These are phyloP conservation scores for Huntiella decipiens DNA, from an alignment of 2,329 filamentous ascomycete genomes.

Conservation along the genomic window DNA sequence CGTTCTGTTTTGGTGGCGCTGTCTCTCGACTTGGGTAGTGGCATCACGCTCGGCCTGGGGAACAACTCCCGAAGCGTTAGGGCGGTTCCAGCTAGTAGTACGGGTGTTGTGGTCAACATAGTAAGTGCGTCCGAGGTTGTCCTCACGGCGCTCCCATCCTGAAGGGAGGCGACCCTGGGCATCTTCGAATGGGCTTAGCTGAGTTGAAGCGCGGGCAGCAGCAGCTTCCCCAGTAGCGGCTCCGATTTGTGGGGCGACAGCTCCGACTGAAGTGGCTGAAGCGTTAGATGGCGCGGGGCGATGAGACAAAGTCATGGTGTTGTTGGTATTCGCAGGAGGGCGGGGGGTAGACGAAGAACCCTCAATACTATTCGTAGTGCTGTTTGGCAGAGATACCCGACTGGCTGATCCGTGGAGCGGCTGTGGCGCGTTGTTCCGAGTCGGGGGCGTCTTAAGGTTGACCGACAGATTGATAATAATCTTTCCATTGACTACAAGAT, in stretches of 20 bases:
- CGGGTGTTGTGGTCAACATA: conserved; percentile 97
- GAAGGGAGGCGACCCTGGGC: conserved; percentile 79
- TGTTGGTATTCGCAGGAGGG: conserved; percentile 22
- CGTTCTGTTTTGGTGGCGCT: conserved; percentile 87
- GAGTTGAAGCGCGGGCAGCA: conserved; percentile 14
- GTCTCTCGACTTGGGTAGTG: conserved; percentile 79
- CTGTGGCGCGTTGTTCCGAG: conserved; percentile 20
- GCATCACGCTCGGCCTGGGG: conserved; percentile 64
- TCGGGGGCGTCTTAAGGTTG: conserved; percentile 56
- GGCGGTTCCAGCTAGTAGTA: conserved; percentile 90
- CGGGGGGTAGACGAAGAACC: conserved; percentile 24
- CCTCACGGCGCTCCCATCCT: conserved; percentile 90
- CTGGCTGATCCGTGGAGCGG: conserved; percentile 17
- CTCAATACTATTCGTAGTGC: conserved; percentile 16
- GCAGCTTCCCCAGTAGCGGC: conserved; percentile 14
- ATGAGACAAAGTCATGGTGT: conserved; percentile 21
- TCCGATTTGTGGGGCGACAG: conserved; percentile 11
- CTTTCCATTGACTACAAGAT: conserved; percentile 92
- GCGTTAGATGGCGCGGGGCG: conserved; percentile 30
- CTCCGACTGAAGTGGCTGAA: conserved; percentile 14
- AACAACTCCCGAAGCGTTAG: conserved; percentile 57
- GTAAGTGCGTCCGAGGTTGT: conserved; percentile 86
- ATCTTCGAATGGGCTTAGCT: conserved; percentile 86
- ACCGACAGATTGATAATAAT: conserved; percentile 92
- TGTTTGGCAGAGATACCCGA: conserved; percentile 25